Percentiles rank a stretch among this genome's conserved stretches.
Evolutionary conservation across 345 rosid genomes (phyloP).

Genomic region (Boechera divaricarpa): DNA sequence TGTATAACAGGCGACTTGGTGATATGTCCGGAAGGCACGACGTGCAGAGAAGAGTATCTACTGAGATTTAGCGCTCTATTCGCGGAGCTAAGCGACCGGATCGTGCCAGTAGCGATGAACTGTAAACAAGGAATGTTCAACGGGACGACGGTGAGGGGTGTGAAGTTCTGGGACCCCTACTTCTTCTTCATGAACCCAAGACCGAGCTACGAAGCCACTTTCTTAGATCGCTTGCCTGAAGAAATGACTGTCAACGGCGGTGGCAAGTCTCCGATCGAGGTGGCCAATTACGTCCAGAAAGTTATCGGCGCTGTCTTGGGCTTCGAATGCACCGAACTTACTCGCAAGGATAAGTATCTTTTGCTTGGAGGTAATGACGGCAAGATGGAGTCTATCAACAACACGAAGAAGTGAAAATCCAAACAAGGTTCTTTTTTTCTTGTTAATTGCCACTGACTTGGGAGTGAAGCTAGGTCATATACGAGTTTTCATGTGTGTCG

Average conservation of each 20-base stretch:
- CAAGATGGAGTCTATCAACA: slow-evolving; percentile 79
- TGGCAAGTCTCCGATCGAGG: slow-evolving; percentile 83
- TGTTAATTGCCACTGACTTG: neutral
- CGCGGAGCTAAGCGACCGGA: slow-evolving; percentile 91
- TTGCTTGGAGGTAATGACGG: slow-evolving; percentile 91
- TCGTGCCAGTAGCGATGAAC: slow-evolving; percentile 90
- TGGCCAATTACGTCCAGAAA: slow-evolving; percentile 91
- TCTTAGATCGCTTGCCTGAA: slow-evolving; percentile 81
- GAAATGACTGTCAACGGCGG: slow-evolving; percentile 81
- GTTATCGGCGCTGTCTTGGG: slow-evolving; percentile 69
- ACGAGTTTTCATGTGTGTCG: neutral
- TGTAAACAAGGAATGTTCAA: slow-evolving; percentile 85
- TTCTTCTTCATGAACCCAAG: slow-evolving; percentile 95
- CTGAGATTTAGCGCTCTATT: slow-evolving; percentile 91
- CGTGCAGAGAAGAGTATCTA: slow-evolving; percentile 82
- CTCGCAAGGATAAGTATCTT: slow-evolving; percentile 85
- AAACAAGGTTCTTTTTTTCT: neutral
- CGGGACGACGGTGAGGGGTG: slow-evolving; percentile 92
- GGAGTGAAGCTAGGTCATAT: slow-evolving; percentile 7
- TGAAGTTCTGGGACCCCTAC: slow-evolving; percentile 92
- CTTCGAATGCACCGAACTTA: slow-evolving; percentile 73
- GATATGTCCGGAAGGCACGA: slow-evolving; percentile 96
- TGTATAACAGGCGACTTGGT: slow-evolving; percentile 74
- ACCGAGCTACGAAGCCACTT: slow-evolving; percentile 74
- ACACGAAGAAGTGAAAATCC: slow-evolving; percentile 42